Conservation (phyloP, 345 rosid species). For the Ceriops zippeliana region DNA sequence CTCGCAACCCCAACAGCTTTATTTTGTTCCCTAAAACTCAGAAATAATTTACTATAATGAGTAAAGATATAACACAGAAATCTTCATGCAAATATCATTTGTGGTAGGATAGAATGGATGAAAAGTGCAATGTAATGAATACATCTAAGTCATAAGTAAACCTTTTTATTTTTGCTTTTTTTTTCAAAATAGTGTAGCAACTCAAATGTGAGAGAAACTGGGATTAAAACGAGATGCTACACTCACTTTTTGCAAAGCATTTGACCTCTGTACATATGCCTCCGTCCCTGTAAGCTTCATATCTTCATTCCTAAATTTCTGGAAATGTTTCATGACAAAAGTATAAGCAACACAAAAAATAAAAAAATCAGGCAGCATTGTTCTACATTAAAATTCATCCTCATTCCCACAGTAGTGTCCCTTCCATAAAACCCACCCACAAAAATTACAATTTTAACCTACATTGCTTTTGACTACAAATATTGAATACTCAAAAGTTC, state of each 20-base stretch:
- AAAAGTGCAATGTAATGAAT: too few species aligned
- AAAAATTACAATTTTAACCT: too few species aligned
- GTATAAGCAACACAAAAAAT: neutral
- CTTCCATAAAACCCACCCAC: too few species aligned
- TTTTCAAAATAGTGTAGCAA: neutral
- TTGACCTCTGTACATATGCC: conserved; percentile 77
- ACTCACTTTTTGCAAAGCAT: conserved; percentile 74
- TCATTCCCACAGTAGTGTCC: too few species aligned
- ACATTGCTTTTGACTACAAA: too few species aligned
- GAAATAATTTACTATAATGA: too few species aligned
- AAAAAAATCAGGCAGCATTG: neutral
- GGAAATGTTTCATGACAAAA: conserved; percentile 15
- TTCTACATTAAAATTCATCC: too few species aligned
- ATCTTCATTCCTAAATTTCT: conserved; percentile 97
- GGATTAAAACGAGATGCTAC: neutral
- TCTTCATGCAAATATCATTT: too few species aligned
- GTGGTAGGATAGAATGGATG: too few species aligned
- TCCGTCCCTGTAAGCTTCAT: conserved; percentile 77
- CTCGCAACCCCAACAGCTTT: too few species aligned
- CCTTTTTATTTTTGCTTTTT: neutral
- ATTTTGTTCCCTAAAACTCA: neutral
- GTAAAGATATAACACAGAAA: neutral
- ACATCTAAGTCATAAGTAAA: neutral
- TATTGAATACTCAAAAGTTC: too few species aligned
- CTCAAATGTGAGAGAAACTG: neutral